Conservation (phyloP, 345 rosid species). For the Sisymbrium irio region DNA sequence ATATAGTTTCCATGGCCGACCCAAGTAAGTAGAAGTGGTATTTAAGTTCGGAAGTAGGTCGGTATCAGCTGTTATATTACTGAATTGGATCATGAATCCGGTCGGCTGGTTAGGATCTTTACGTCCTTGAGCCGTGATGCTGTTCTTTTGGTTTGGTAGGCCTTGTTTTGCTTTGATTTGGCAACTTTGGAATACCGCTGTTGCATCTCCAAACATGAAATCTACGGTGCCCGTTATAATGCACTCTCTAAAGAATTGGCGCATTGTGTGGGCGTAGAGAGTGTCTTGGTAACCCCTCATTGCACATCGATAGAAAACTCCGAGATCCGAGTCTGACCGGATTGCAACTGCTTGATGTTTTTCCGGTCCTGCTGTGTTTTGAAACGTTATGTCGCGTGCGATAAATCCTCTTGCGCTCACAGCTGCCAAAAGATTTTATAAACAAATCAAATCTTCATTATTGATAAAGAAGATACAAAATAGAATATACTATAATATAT, state of each 20-base stretch:
- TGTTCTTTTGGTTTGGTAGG: conserved; percentile 64
- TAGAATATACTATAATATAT: background rate
- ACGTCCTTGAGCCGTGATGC: conserved; percentile 87
- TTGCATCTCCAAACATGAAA: conserved; percentile 81
- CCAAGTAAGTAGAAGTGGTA: conserved; percentile 60
- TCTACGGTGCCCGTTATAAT: conserved; percentile 77
- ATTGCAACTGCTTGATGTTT: conserved; percentile 91
- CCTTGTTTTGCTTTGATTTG: conserved; percentile 62
- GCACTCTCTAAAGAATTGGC: conserved; percentile 88
- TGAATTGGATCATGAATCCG: conserved; percentile 83
- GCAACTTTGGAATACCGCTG: conserved; percentile 75
- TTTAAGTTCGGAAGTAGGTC: conserved; percentile 48
- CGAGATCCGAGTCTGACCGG: conserved; percentile 72
- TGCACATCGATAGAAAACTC: conserved; percentile 59
- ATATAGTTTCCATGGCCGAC: conserved; percentile 82
- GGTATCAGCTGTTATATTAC: conserved; percentile 66
- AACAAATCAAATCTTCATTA: background rate
- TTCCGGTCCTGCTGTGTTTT: conserved; percentile 80
- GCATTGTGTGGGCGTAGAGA: conserved; percentile 79
- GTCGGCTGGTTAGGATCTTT: conserved; percentile 59
- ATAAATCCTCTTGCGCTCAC: conserved; percentile 85
- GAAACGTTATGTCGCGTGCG: conserved; percentile 70
- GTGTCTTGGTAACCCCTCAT: conserved; percentile 83
- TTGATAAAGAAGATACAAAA: background rate
- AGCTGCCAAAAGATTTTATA: conserved; percentile 47